Conservation (phyloP, 1,139 yeast species). For the Blastobotrys niveus region DNA sequence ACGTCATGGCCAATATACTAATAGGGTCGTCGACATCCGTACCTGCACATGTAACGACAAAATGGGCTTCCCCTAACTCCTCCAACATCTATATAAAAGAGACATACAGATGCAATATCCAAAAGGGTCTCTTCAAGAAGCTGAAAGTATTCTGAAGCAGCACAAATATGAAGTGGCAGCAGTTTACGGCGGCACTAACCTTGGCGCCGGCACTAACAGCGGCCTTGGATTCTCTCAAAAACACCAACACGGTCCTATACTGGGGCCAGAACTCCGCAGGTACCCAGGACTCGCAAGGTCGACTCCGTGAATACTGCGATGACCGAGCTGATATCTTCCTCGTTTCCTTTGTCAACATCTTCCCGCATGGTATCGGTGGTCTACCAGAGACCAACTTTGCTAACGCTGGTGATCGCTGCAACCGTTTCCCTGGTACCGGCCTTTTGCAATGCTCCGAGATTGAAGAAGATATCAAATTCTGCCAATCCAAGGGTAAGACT, state of each 20-base stretch:
- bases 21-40: too few species aligned
- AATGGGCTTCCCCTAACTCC: too few species aligned
- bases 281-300: slow-evolving; percentile 49
- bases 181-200: not conserved
- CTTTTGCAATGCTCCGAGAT: slow-evolving; percentile 35
- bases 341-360: slow-evolving; percentile 61
- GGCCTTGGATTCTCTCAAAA: not conserved
- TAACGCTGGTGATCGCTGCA: slow-evolving; percentile 39
- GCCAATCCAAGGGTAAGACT: slow-evolving; percentile 74
- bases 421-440: slow-evolving; percentile 28
- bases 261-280: slow-evolving; percentile 92
- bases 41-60: too few species aligned
- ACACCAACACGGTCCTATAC: slow-evolving; percentile 49
- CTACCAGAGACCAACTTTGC: slow-evolving; percentile 60
- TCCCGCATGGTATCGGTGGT: slow-evolving; percentile 35
- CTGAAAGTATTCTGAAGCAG: not conserved
- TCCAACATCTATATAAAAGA: too few species aligned
- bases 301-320: slow-evolving; percentile 63
- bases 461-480: slow-evolving; percentile 67
- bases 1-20: too few species aligned
- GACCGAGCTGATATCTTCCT: slow-evolving; percentile 58
- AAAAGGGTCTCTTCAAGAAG: not conserved
- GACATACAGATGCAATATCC: too few species aligned
- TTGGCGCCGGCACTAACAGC: too few species aligned
- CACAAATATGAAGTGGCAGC: too few species aligned